Base-by-base conservation (phyloP, 1,139 yeast species). In the Debaryomyces coudertii region DNA sequence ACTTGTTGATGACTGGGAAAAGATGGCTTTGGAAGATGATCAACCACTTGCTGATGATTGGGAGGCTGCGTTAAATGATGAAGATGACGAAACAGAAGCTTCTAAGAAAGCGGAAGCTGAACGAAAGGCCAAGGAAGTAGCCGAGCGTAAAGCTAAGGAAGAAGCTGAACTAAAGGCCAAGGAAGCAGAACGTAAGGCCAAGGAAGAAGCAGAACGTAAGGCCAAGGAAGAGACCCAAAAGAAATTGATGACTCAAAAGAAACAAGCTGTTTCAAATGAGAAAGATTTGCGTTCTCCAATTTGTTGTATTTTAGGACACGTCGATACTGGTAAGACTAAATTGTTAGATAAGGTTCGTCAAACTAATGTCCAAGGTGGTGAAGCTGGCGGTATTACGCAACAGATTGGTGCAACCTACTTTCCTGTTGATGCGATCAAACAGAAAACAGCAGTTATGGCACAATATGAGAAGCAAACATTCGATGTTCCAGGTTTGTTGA, bases 371-470 rank as follows among this genome's bases (percentile, higher is more conserved):
- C 99, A 93, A 77, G 99, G 97, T 68, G 99, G 99, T 65, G 99
- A 93, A 76, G 99, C 99, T 47, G 99, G 99, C 77, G 99, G 99
- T 78, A 95, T 93, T 66, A 93, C 99, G 55, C 99, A 93, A 80
- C 99, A 93, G 73, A 93, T 93, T 65, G 99, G 99, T 82, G 99
- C 99, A 44, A 95, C 99, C 22, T 95, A 92, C 70, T 95, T 93
- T 89, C 99, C 99, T 49, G 92, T 93, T 58, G 95, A 87, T 28
- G 90, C 98, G 35, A 90, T 93, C 61, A 85, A 85, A 68, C 83
- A 83, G 62, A 95, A 95, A 75, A 93, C 98, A 34, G 86, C 84
- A 40, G 95, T 87, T 42, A 92, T 93, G 97, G 82, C 90, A 50
- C 77, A 83, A 57, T 87, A 81, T 66, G 97, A 90, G 68, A 87